Evolutionary conservation across 257 asterid genomes (phyloP).

Genomic region (Gardenia jasminoides): DNA sequence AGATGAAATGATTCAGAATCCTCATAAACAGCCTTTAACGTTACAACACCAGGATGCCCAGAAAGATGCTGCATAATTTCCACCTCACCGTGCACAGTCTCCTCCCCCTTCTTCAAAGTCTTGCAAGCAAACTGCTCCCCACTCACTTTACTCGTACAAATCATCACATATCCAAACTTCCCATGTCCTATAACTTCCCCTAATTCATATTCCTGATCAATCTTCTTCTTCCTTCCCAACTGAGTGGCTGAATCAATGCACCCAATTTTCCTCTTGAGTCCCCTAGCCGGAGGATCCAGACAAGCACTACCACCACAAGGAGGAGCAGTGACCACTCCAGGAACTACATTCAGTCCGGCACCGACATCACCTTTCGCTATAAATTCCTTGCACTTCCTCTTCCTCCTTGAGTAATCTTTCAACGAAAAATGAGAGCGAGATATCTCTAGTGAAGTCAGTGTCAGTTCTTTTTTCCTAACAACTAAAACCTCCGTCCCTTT

Average conservation of each 20-base stretch:
- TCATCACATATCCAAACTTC: conserved; percentile 73
- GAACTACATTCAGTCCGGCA: conserved; percentile 44
- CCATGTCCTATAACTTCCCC: conserved; percentile 65
- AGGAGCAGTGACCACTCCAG: conserved; percentile 78
- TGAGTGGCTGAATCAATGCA: conserved; percentile 77
- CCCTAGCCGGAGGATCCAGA: conserved; percentile 54
- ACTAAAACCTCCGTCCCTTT: conserved; percentile 46
- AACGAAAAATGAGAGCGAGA: conserved; percentile 66
- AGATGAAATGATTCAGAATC: conserved; percentile 74
- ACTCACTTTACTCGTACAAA: conserved; percentile 58
- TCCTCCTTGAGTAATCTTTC: conserved; percentile 68
- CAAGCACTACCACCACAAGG: conserved; percentile 53
- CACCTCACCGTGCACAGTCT: conserved; percentile 84
- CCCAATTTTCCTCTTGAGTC: conserved; percentile 87
- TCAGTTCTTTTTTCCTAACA: conserved; percentile 11
- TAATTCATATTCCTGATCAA: conserved; percentile 65
- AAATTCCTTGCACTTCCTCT: conserved; percentile 69
- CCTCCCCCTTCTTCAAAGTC: conserved; percentile 75
- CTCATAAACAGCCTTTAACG: conserved; percentile 76
- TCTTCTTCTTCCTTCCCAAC: conserved; percentile 81
- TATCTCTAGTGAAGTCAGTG: conserved; percentile 27
- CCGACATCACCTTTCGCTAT: conserved; percentile 37
- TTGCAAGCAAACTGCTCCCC: conserved; percentile 86
- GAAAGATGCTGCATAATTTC: conserved; percentile 97
- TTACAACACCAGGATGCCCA: conserved; percentile 84